These are phyloP conservation scores for Scedosporium boydii DNA, from an alignment of 2,329 filamentous ascomycete genomes.

Conservation along the genomic window DNA sequence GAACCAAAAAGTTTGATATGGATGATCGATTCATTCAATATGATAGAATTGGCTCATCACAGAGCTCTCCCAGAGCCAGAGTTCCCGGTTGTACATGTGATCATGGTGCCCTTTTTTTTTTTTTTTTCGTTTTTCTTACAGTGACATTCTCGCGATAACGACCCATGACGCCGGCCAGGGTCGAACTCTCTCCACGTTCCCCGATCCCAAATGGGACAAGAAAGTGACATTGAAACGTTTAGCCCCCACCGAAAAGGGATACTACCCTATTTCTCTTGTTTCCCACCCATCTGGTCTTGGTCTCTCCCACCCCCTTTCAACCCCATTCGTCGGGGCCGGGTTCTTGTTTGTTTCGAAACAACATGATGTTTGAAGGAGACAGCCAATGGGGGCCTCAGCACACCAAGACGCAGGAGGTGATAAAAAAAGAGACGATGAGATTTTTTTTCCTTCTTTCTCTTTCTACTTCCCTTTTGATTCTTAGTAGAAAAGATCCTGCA, in stretches of 20 bases:
- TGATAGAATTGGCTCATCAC: too few species aligned
- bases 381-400: background rate
- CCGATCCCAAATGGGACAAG: background rate
- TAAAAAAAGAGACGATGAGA: background rate
- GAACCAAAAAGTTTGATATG: background rate
- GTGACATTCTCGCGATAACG: too few species aligned
- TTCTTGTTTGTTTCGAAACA: conserved; percentile 1
- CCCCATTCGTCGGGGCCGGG: background rate
- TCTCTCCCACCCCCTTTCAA: background rate
- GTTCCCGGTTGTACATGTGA: too few species aligned
- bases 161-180: background rate
- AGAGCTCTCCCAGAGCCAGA: too few species aligned
- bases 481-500: background rate
- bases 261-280: background rate
- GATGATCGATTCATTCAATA: too few species aligned
- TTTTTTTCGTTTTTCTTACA: too few species aligned
- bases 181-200: background rate
- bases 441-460: background rate
- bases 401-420: background rate
- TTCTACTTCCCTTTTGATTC: background rate
- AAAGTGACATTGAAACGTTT: background rate
- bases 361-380: background rate
- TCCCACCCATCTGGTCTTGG: background rate
- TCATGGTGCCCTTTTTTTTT: too few species aligned
- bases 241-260: background rate